phyloP scores from a whole-genome alignment of 805 yeast genomes.

The Barnettozyma wickerhamii region DNA sequence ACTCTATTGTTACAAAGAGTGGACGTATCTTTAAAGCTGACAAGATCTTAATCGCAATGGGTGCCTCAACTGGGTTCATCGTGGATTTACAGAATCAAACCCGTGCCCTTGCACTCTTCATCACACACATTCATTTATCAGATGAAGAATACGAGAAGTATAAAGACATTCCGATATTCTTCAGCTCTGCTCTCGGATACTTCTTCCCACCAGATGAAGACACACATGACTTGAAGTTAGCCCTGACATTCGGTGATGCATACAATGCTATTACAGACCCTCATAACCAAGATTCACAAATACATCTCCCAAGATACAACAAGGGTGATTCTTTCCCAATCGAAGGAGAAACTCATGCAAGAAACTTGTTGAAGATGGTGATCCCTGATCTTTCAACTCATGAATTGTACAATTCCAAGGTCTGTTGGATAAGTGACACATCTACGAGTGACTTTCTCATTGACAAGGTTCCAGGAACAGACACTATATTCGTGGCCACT shows the following conservation, averaged over 20 bases:
- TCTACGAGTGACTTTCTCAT: conserved; percentile 37
- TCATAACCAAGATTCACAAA: conserved; percentile 10
- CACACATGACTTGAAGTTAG: conserved; percentile 34
- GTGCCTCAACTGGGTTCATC: conserved; percentile 35
- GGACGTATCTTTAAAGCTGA: conserved; percentile 27
- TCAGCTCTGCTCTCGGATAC: conserved; percentile 39
- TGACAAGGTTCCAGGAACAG: conserved; percentile 32
- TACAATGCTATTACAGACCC: conserved; percentile 21
- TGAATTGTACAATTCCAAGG: conserved; percentile 30
- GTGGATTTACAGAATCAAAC: conserved; percentile 30
- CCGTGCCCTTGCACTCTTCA: conserved; percentile 34
- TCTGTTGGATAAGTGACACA: conserved; percentile 41
- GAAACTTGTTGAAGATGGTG: conserved; percentile 26
- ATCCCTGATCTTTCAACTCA: conserved; percentile 37
- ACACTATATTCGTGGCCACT: conserved; percentile 35
- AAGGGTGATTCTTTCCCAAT: conserved; percentile 32
- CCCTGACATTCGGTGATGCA: conserved; percentile 28
- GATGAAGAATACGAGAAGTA: conserved; percentile 32
- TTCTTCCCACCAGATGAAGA: conserved; percentile 44
- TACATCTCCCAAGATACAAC: conserved; percentile 34
- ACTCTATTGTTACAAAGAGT: conserved; percentile 20
- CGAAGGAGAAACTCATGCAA: conserved; percentile 26
- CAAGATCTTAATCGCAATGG: conserved; percentile 31
- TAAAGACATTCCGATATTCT: conserved; percentile 38
- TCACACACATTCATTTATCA: conserved; percentile 34